Percentiles rank a stretch among this genome's conserved stretches.
Evolutionary conservation across 2,329 filamentous ascomycete genomes (phyloP).

Genomic region (Colletotrichum filicis): DNA sequence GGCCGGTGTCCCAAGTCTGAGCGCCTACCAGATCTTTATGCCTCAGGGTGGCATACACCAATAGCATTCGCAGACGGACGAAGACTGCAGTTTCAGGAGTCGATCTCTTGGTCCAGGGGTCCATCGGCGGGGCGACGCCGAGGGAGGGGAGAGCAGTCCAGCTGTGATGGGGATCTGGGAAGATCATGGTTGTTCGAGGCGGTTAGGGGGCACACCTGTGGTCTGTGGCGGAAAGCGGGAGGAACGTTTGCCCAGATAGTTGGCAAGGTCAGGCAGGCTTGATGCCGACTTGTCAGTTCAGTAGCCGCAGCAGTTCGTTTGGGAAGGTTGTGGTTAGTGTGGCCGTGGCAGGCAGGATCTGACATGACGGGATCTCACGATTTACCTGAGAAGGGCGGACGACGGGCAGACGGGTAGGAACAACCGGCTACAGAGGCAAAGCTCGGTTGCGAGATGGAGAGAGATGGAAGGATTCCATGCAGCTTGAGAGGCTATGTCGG

Average conservation of each 20-base stretch:
- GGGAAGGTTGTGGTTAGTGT: conserved; percentile 2
- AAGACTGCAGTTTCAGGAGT: conserved; percentile 37
- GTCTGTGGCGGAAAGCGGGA: conserved; percentile 15
- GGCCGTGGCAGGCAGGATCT: conserved; percentile 3
- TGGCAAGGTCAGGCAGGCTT: conserved; percentile 22
- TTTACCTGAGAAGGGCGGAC: background rate
- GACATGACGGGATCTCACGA: background rate
- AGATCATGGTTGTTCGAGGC: conserved; percentile 21
- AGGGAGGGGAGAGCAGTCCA: background rate
- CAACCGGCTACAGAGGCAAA: conserved; percentile 17
- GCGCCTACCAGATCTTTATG: conserved; percentile 34
- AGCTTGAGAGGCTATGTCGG: conserved; percentile 33
- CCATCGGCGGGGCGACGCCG: conserved; percentile 31
- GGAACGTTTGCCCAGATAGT: conserved; percentile 6
- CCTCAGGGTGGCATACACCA: conserved; percentile 32
- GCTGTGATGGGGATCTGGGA: conserved; percentile 3
- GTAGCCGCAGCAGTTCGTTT: conserved; percentile 23
- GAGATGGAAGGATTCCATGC: conserved; percentile 35
- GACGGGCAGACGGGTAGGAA: conserved; percentile 5
- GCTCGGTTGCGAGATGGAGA: conserved; percentile 30
- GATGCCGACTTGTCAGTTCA: conserved; percentile 7
- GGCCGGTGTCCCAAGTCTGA: conserved; percentile 32
- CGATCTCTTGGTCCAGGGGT: conserved; percentile 33
- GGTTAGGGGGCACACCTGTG: background rate
- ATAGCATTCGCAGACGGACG: conserved; percentile 25